Conservation (phyloP, 2,329 filamentous ascomycete species). For the Cyclaneusma minus region DNA sequence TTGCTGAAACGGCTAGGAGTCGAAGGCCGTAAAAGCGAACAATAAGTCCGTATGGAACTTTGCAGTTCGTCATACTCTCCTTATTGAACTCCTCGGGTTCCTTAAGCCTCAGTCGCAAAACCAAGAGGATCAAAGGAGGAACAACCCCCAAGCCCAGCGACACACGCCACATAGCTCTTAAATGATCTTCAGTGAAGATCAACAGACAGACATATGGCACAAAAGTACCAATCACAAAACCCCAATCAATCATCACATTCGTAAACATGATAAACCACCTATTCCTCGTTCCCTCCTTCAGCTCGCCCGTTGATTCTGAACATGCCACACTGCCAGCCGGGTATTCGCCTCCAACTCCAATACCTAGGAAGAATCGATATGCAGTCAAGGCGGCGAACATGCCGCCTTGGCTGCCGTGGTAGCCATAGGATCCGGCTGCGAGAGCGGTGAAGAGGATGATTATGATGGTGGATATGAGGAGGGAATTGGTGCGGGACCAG, state of each 20-base stretch:
- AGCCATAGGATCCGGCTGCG: conserved; percentile 61
- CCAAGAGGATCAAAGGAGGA: conserved; percentile 58
- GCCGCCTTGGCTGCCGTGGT: conserved; percentile 48
- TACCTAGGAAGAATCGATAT: conserved; percentile 68
- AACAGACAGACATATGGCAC: conserved; percentile 53
- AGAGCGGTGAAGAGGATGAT: conserved; percentile 75
- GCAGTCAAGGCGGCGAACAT: conserved; percentile 68
- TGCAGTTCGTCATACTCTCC: conserved; percentile 21
- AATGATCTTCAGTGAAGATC: conserved; percentile 37
- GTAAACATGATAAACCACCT: conserved; percentile 86
- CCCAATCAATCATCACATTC: conserved; percentile 74
- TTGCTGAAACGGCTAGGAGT: conserved; percentile 50
- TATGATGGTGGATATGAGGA: conserved; percentile 69
- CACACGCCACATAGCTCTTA: conserved; percentile 67
- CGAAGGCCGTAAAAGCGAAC: conserved; percentile 58
- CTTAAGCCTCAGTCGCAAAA: conserved; percentile 55
- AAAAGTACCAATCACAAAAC: conserved; percentile 68
- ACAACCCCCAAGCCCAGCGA: conserved; percentile 64
- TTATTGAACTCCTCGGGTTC: conserved; percentile 64
- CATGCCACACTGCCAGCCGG: conserved; percentile 72
- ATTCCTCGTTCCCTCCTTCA: conserved; percentile 70
- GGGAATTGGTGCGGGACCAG: conserved; percentile 70
- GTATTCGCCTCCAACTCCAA: conserved; percentile 73
- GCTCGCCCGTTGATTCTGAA: conserved; percentile 70
- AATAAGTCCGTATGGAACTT: conserved; percentile 39